Conservation (phyloP, 257 asterid species). For the Solanum arcanum region DNA sequence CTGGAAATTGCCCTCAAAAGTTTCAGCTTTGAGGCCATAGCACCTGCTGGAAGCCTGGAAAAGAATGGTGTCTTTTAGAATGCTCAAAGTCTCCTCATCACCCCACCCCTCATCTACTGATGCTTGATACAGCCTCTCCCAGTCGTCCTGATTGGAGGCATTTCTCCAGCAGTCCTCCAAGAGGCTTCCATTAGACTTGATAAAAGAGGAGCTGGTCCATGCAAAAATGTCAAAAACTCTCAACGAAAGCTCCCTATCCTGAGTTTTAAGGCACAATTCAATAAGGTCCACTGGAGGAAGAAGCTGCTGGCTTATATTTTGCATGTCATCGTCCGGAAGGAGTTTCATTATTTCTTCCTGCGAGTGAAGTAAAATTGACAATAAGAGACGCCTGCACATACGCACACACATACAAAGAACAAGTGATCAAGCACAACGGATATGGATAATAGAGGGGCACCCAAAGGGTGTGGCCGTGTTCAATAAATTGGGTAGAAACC, state of each 20-base stretch:
- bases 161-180: conserved; percentile 96
- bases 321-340: conserved; percentile 50
- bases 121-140: conserved; percentile 50
- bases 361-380: background rate
- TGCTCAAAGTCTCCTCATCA: conserved; percentile 49
- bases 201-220: conserved; percentile 77
- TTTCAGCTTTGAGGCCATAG: conserved; percentile 59
- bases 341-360: conserved; percentile 67
- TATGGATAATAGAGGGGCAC: background rate
- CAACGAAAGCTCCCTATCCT: conserved; percentile 42
- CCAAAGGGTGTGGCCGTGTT: background rate
- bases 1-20: conserved; percentile 53
- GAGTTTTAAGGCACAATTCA: conserved; percentile 57
- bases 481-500: background rate
- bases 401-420: background rate
- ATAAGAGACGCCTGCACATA: background rate
- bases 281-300: conserved; percentile 77
- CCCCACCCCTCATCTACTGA: conserved; percentile 71
- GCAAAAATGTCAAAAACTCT: conserved; percentile 76
- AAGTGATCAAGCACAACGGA: background rate
- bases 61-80: conserved; percentile 50
- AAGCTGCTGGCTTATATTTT: conserved; percentile 36
- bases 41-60: conserved; percentile 74
- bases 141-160: conserved; percentile 81
- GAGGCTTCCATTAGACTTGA: conserved; percentile 52